phyloP scores from a whole-genome alignment of 2,329 filamentous ascomycete genomes.

The Fusarium verticillioides region DNA sequence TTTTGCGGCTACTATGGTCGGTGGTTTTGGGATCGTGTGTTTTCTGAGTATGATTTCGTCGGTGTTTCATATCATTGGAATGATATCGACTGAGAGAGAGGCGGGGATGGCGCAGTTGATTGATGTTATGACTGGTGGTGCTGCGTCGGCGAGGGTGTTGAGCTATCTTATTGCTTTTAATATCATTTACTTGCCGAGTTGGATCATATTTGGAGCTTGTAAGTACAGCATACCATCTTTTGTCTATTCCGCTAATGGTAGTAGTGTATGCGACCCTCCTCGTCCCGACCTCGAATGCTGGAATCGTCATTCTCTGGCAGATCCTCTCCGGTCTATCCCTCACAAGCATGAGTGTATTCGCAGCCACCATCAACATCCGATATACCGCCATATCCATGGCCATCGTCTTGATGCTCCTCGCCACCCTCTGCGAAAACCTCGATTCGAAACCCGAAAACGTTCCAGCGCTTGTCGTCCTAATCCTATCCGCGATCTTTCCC shows the following conservation, averaged over 20 bases:
- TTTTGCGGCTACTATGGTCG: background rate
- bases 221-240: rapidly evolving
- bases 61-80: conserved; percentile 56
- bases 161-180: conserved; percentile 80
- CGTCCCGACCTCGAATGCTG: background rate
- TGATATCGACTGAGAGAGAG: conserved; percentile 83
- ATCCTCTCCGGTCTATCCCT: background rate
- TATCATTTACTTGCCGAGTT: conserved; percentile 78
- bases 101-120: conserved; percentile 83
- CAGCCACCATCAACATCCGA: conserved; percentile 3
- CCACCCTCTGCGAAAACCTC: background rate
- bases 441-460: background rate
- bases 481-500: background rate
- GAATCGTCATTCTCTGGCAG: background rate
- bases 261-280: conserved; percentile 57
- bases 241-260: background rate
- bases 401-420: background rate
- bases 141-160: conserved; percentile 71
- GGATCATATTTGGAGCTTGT: conserved; percentile 60
- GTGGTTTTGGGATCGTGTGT: background rate
- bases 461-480: background rate
- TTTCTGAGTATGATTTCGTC: conserved; percentile 10
- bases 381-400: background rate
- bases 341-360: background rate
- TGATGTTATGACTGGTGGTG: conserved; percentile 85